A percentile compares a stretch with the other conserved stretches of the same genome.
Conservation (phyloP, 176 grass and related monocot genomes). For the Panicum miliaceum region DNA sequence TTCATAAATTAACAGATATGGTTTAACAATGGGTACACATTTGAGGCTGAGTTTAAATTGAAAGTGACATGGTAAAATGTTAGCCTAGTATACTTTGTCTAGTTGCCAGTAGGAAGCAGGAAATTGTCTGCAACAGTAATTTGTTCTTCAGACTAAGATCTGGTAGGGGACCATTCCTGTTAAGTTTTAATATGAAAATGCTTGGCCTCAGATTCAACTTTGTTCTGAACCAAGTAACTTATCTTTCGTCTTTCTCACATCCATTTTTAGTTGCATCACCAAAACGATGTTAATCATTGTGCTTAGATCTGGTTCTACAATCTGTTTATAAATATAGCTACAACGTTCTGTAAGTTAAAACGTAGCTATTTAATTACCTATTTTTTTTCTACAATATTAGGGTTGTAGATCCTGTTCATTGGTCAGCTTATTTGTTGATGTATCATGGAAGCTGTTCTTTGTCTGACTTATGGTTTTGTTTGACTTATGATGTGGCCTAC, state of each 20-base stretch:
- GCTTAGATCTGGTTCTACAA: not conserved
- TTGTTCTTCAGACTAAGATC: conserved; percentile 10
- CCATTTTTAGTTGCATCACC: conserved; percentile 3
- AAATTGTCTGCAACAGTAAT: not conserved
- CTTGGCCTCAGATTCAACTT: not conserved
- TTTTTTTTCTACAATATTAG: not conserved
- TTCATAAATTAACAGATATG: not conserved
- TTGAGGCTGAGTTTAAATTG: not conserved
- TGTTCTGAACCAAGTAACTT: conserved; percentile 25
- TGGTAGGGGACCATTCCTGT: not conserved
- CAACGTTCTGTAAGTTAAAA: not conserved
- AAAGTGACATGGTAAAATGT: not conserved
- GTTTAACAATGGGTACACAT: not conserved
- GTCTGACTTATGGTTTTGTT: conserved; percentile 3
- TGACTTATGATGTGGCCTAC: conserved; percentile 27
- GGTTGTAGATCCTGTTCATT: not conserved
- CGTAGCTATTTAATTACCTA: not conserved
- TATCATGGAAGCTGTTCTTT: conserved; percentile 6
- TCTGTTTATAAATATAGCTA: conserved; percentile 1
- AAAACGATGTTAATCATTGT: not conserved
- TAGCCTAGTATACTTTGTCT: conserved; percentile 13
- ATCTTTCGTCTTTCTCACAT: not conserved
- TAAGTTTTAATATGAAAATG: not conserved
- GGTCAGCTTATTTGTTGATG: not conserved
- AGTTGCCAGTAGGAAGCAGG: not conserved